A percentile compares a stretch with the other conserved stretches of the same genome.
These are phyloP conservation scores for Arbutus unedo DNA, from an alignment of 148 eudicot species.

Conservation along the genomic window DNA sequence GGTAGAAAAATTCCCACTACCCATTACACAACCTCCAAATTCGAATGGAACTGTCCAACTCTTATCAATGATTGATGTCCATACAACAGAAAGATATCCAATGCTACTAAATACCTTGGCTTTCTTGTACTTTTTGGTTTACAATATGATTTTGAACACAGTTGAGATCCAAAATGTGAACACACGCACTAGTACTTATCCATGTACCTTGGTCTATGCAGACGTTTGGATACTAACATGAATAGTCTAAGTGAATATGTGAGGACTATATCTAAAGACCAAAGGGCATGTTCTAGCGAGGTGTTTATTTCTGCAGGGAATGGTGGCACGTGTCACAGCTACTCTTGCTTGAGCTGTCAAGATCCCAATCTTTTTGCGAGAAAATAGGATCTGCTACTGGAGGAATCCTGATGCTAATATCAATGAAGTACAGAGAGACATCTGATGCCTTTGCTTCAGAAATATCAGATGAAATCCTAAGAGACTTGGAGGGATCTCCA, in stretches of 20 bases:
- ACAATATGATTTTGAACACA: neutral
- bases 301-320: conserved; percentile 38
- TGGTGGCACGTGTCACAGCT: conserved; percentile 57
- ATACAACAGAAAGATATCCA: neutral
- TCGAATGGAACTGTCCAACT: neutral
- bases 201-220: no score
- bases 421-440: conserved; percentile 47
- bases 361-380: conserved; percentile 32
- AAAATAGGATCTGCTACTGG: conserved; percentile 53
- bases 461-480: conserved; percentile 57
- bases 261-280: neutral
- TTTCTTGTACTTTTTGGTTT: neutral
- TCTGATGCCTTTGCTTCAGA: conserved; percentile 51
- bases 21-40: neutral
- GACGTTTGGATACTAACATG: neutral
- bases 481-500: conserved; percentile 53
- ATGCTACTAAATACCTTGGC: neutral
- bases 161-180: neutral
- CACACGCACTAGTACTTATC: neutral
- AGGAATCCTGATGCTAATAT: conserved; percentile 51
- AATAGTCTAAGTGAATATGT: neutral
- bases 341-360: conserved; percentile 64
- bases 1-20: neutral
- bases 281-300: neutral
- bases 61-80: no score